Base-by-base conservation (phyloP, 2,329 filamentous ascomycete species). In the Trichoderma afroharzianum region DNA sequence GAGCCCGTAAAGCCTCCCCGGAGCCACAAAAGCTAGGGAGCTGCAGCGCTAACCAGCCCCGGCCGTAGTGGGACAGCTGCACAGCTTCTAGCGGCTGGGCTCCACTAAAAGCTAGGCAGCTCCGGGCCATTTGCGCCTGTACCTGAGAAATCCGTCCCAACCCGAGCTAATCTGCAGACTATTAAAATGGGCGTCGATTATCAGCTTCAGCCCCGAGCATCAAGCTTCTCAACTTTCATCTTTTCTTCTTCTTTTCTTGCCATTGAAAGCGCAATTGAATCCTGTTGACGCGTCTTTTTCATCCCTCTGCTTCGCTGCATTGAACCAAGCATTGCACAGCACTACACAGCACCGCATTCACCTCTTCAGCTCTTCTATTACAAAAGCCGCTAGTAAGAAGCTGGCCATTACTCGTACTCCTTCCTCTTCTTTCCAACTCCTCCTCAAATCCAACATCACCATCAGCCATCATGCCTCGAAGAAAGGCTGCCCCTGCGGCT, bases 401-500 rank as follows among this genome's bases (percentile, higher is more conserved):
- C 47, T 12, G 8, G 4, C 8, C 55, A 21, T 58, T n/a, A 15
- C 26, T 30, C 6, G 11, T 30, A 6, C 26, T 30, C 15, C 11
- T 53, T 21, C 36, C 24, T 59, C 24, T 26, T 6, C 15, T 30
- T 15, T 3, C 6, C 15, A 33, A 12, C 2, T 63, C 6, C 11
- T 32, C 47, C 28, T 7, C 21, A 53, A 8, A 26, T 30, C 62
- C 32, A 21, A 21, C 24, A 12, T 21, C 2, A 21, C 30, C 26
- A 53, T 0, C 18, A 14, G 3, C 4, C 39, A 68, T 53, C 62
- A 68, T 68, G 62, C 18, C 71, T 7, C 71, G 72, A 30, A 61
- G 72, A 39, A 63, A 66, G 50, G 71, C 77, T 32, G 76, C 72
- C 12, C 33, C 68, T 30, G 47, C 50, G 39, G 39, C 39, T 43